Percentiles rank a stretch among this genome's conserved stretches.
These are phyloP conservation scores for Nothopassalora personata DNA, from an alignment of 2,329 filamentous ascomycete species.

Conservation along the genomic window DNA sequence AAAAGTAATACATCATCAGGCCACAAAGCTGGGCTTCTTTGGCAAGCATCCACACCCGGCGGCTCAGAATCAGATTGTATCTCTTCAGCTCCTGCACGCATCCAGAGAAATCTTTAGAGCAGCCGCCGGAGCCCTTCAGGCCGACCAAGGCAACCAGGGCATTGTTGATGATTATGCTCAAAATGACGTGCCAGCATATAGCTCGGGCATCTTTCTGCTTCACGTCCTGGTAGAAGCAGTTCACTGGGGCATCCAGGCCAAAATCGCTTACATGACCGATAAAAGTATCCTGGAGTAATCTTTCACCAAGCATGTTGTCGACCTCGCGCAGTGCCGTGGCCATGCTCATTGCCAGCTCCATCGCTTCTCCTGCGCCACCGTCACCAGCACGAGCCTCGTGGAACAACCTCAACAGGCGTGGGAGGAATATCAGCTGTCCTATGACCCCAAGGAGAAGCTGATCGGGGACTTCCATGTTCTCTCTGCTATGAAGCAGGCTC, in stretches of 20 bases:
- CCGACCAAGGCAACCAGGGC: not conserved
- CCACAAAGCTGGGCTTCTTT: not conserved
- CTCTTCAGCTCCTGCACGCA: not conserved
- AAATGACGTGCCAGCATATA: not conserved
- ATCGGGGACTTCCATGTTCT: not conserved
- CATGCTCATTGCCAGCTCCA: not conserved
- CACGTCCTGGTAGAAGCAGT: too few relatives aligned
- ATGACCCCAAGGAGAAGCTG: not conserved
- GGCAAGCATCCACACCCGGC: not conserved
- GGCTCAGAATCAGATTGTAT: not conserved
- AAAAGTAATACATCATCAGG: slow-evolving; percentile 1
- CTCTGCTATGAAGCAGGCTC: not conserved
- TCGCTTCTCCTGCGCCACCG: not conserved
- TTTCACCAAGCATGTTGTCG: not conserved
- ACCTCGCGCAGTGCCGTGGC: not conserved
- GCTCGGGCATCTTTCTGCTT: too few relatives aligned
- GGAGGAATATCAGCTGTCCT: not conserved
- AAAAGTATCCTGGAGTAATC: too few relatives aligned
- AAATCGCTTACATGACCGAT: too few relatives aligned
- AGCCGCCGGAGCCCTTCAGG: not conserved
- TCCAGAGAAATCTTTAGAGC: not conserved
- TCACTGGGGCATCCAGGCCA: too few relatives aligned
- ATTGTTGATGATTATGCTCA: not conserved
- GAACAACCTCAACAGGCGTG: not conserved
- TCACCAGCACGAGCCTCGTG: not conserved